Percentiles rank a stretch among this genome's conserved stretches.
phyloP scores from a whole-genome alignment of 2,329 filamentous ascomycete species.

The Blastomyces parvus region DNA sequence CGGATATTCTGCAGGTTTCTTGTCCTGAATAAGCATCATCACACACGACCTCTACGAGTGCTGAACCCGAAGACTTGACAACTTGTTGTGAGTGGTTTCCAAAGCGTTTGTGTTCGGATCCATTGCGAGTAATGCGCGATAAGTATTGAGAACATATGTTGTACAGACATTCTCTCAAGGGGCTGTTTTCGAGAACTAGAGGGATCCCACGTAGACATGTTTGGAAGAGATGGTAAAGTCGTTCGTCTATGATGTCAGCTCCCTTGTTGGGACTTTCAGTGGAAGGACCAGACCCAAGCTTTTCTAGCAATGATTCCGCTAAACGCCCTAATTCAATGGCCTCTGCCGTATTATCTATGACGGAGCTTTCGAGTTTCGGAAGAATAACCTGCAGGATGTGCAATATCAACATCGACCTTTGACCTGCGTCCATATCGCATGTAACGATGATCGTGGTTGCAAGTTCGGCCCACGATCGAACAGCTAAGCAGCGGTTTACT shows the following conservation, averaged over 20 bases:
- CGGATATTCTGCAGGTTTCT: constrained; percentile 70
- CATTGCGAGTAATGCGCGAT: constrained; percentile 37
- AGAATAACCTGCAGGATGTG: constrained; percentile 80
- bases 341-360: constrained; percentile 58
- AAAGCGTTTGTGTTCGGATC: constrained; percentile 22
- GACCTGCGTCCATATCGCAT: constrained; percentile 65
- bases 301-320: constrained; percentile 54
- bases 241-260: constrained; percentile 69
- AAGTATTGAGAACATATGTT: constrained; percentile 84
- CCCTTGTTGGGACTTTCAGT: constrained; percentile 36
- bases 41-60: constrained; percentile 75
- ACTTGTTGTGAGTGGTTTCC: constrained; percentile 48
- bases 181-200: constrained; percentile 58
- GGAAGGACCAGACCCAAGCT: constrained; percentile 30
- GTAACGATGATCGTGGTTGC: constrained; percentile 73
- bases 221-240: constrained; percentile 85
- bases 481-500: constrained; percentile 51
- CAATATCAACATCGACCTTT: constrained; percentile 67
- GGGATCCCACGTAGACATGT: constrained; percentile 71
- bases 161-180: constrained; percentile 77
- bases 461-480: constrained; percentile 77
- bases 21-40: constrained; percentile 88
- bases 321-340: constrained; percentile 68
- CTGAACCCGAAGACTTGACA: constrained; percentile 69
- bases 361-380: constrained; percentile 72